A percentile compares a stretch with the other conserved stretches of the same genome.
Conservation (phyloP, 768 basidiomycete species). For the Austroboletus eburneus region DNA sequence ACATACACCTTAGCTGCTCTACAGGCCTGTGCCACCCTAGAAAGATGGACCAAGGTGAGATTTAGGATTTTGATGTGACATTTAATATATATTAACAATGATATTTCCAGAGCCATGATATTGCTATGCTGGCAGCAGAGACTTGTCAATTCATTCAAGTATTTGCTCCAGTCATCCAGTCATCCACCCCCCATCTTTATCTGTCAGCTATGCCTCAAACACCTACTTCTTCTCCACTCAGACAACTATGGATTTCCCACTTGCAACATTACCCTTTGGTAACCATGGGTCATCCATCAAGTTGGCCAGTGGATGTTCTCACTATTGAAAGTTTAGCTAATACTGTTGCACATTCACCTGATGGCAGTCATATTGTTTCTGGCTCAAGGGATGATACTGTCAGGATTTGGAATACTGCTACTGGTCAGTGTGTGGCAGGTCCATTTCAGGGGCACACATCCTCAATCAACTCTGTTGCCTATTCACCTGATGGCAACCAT, state of each 20-base stretch:
- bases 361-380: too few relatives aligned
- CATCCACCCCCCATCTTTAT: neutral
- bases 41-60: conserved; percentile 17
- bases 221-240: neutral
- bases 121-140: neutral
- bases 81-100: neutral
- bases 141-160: neutral
- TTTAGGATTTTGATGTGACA: neutral
- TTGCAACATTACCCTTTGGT: neutral
- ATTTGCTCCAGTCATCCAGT: neutral
- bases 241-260: neutral
- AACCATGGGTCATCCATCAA: neutral
- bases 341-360: too few relatives aligned
- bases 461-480: too few relatives aligned
- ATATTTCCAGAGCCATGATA: conserved; percentile 9
- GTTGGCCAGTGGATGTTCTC: neutral
- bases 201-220: neutral
- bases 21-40: conserved; percentile 4
- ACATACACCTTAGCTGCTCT: conserved; percentile 8
- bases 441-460: too few relatives aligned
- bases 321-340: too few relatives aligned
- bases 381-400: too few relatives aligned
- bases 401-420: too few relatives aligned
- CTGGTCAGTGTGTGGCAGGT: too few relatives aligned
- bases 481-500: too few relatives aligned